A percentile compares a stretch with the other conserved stretches of the same genome.
phyloP scores from a whole-genome alignment of 2,329 filamentous ascomycete species.

The Colletotrichum graminicola region DNA sequence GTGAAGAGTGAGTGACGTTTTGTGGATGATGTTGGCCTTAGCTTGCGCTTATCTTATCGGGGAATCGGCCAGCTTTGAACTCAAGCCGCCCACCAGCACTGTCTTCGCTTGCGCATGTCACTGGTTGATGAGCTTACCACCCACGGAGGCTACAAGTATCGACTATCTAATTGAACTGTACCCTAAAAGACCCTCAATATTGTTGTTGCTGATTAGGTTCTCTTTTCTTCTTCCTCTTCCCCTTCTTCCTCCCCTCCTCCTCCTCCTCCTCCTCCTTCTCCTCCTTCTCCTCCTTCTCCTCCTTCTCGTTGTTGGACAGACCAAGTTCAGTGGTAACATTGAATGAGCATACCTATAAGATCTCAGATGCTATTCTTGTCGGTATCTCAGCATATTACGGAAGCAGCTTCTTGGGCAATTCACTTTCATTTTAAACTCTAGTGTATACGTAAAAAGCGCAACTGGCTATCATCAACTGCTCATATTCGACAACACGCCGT shows the following conservation, averaged over 20 bases:
- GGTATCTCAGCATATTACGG: neutral
- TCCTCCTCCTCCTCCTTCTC: neutral
- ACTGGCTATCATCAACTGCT: slow-evolving; percentile 38
- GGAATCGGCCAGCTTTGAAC: slow-evolving; percentile 1
- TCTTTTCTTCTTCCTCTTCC: neutral
- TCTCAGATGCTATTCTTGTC: neutral
- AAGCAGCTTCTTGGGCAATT: neutral
- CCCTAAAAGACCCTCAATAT: neutral
- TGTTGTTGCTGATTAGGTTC: neutral
- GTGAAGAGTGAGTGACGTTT: slow-evolving; percentile 37
- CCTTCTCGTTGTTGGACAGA: neutral
- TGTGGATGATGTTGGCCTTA: slow-evolving; percentile 30
- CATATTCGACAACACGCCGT: slow-evolving; percentile 12
- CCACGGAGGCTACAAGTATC: neutral
- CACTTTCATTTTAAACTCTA: slow-evolving; percentile 35
- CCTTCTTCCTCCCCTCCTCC: too few species aligned
- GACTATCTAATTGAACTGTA: neutral
- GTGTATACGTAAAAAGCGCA: slow-evolving; percentile 39
- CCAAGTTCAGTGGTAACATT: neutral
- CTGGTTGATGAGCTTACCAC: neutral
- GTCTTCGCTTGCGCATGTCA: neutral
- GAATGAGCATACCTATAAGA: neutral
- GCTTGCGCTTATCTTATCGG: slow-evolving; percentile 43
- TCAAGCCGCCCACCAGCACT: neutral
- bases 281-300: too few species aligned